Conservation (phyloP, 164 flowering plant genomes). For the Magnolia sinica region DNA sequence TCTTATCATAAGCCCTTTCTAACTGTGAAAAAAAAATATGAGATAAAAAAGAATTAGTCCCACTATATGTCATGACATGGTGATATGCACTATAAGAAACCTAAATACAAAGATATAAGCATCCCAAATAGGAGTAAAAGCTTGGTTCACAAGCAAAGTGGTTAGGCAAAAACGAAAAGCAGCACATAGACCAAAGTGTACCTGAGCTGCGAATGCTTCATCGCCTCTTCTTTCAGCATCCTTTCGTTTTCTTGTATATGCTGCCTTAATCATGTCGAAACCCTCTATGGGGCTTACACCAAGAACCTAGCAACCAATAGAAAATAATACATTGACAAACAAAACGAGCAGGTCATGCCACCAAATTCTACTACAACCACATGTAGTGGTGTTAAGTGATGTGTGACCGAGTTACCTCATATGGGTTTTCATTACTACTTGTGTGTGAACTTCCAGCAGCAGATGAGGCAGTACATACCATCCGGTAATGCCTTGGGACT, state of each 20-base stretch:
- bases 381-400: neutral
- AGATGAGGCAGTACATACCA: constrained; percentile 58
- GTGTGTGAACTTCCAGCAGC: constrained; percentile 74
- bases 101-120: neutral
- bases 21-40: constrained; percentile 44
- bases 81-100: neutral
- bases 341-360: neutral
- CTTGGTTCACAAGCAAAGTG: neutral
- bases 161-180: neutral
- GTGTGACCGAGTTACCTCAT: constrained; percentile 48
- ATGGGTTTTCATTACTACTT: constrained; percentile 63
- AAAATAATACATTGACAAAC: neutral
- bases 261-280: constrained; percentile 70
- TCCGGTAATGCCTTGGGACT: constrained; percentile 14
- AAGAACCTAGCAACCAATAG: constrained; percentile 41
- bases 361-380: neutral
- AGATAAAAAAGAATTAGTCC: neutral
- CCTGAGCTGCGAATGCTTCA: constrained; percentile 60
- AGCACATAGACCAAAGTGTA: constrained; percentile 28
- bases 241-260: constrained; percentile 62
- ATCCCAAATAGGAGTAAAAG: neutral
- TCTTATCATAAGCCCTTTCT: constrained; percentile 88
- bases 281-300: constrained; percentile 84
- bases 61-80: neutral
- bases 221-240: constrained; percentile 89